Conservation (phyloP, 495 filamentous ascomycete genomes). For the Corynascus novoguineensis region DNA sequence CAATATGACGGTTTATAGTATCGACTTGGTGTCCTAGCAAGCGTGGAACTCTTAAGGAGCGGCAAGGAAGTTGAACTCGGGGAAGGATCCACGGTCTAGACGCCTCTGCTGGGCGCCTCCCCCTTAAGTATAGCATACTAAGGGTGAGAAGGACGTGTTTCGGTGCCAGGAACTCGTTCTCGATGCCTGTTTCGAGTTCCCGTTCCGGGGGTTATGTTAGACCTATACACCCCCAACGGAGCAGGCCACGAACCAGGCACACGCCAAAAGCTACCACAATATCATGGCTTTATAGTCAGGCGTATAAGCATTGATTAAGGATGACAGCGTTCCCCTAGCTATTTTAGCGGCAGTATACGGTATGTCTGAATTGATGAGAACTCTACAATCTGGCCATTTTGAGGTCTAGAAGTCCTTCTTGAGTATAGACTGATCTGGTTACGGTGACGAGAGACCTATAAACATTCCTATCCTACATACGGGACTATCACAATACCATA, state of each 20-base stretch:
- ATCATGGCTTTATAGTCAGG: slow-evolving; percentile 1
- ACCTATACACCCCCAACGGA: neutral
- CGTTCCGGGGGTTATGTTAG: slow-evolving; percentile 4
- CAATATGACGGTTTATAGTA: too few relatives aligned
- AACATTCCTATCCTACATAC: slow-evolving; percentile 1
- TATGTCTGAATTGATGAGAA: neutral
- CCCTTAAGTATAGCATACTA: slow-evolving; percentile 4
- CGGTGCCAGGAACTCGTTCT: slow-evolving; percentile 8
- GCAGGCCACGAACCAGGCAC: neutral
- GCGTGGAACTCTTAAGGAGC: slow-evolving; percentile 5
- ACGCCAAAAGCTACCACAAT: neutral
- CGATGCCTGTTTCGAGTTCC: slow-evolving; percentile 7
- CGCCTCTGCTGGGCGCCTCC: slow-evolving; percentile 9
- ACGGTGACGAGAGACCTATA: neutral
- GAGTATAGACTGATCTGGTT: neutral
- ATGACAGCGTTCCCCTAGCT: neutral
- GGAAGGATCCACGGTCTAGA: slow-evolving; percentile 9
- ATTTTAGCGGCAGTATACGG: neutral
- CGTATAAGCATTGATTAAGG: neutral
- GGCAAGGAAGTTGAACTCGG: slow-evolving; percentile 2
- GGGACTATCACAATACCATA: neutral
- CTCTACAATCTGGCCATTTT: slow-evolving; percentile 1
- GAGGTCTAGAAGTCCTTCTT: neutral
- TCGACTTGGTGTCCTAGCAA: too few relatives aligned
- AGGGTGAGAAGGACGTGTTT: slow-evolving; percentile 2